Evolutionary conservation across 1,139 yeast genomes (phyloP), one percentile per base, ranked within the genome.

Genomic region (Diutina siamensis): DNA sequence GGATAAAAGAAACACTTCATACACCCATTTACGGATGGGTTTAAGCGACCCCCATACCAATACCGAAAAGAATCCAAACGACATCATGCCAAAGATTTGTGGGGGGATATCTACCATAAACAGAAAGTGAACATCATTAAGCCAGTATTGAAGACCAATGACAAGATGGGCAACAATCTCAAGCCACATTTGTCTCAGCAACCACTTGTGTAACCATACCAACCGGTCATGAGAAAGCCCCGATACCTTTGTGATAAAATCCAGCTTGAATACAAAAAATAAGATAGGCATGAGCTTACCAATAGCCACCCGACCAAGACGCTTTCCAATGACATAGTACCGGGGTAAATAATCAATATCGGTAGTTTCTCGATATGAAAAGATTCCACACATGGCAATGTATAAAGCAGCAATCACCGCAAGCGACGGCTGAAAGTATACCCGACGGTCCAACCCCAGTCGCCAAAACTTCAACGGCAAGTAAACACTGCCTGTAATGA

Each of bases 11-110:
- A 73, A 71, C 49, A 68, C 59, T 45, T 73, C 78, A 50, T 62
- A 73, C 2, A 74, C 67, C 49, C 60, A 59, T 46, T 58, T 61
- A 47, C 78, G 56, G 13, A 73, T 55, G 40, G 65, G 55, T 46
- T 60, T 62, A n/a, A 67, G 44, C 44, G 71, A 64, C 3, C 63
- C 70, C 57, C 67, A 63, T 3, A 64, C 63, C 48, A 72, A 55
- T 35, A 70, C 47, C 22, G 60, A 60, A 53, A 72, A 61, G 38
- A 64, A 57, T 3, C 62, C 61, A 50, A 64, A 70, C 0, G 76
- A 68, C 47, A 72, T 72, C 58, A 70, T 65, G 7, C 78, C 78
- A 55, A 72, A 73, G 19, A 68, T 70, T 51, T 69, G 74, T 1
- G 78, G 77, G 2, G 78, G 78, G 40, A 73, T 71, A 12, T 57